Percentiles rank a stretch among this genome's conserved stretches.
phyloP scores from a whole-genome alignment of 495 filamentous ascomycete species.

The Amniculicola lignicola region DNA sequence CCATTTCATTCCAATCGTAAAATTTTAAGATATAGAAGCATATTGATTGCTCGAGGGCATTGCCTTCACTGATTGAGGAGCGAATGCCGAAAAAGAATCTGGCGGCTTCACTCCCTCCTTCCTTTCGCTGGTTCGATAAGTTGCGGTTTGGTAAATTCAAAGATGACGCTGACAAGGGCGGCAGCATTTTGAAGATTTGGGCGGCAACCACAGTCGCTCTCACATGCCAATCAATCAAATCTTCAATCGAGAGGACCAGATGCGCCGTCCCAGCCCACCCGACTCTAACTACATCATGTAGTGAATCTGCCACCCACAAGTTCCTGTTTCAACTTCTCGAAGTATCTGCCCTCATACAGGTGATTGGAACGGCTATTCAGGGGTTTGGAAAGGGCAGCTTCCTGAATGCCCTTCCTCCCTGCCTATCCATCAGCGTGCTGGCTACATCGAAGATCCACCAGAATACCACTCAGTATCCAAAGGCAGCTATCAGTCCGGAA shows the following conservation, averaged over 20 bases:
- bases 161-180: neutral
- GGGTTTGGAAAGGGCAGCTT: neutral
- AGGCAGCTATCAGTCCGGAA: too few species aligned
- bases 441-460: neutral
- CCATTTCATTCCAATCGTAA: neutral
- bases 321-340: slow-evolving; percentile 4
- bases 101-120: too few species aligned
- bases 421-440: neutral
- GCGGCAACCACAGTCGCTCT: neutral
- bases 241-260: neutral
- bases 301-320: neutral
- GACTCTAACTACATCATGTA: neutral
- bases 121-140: too few species aligned
- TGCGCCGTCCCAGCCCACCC: neutral
- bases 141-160: too few species aligned
- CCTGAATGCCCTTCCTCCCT: slow-evolving; percentile 1
- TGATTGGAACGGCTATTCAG: slow-evolving; percentile 5
- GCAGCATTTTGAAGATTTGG: slow-evolving; percentile 4
- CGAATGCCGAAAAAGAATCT: too few species aligned
- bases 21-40: too few species aligned
- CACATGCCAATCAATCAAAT: neutral
- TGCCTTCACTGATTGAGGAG: too few species aligned
- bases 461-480: too few species aligned
- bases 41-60: too few species aligned
- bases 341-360: neutral